Percentiles rank a stretch among this genome's conserved stretches.
Evolutionary conservation across 257 asterid genomes (phyloP).

Genomic region (Solanum medicagineum): DNA sequence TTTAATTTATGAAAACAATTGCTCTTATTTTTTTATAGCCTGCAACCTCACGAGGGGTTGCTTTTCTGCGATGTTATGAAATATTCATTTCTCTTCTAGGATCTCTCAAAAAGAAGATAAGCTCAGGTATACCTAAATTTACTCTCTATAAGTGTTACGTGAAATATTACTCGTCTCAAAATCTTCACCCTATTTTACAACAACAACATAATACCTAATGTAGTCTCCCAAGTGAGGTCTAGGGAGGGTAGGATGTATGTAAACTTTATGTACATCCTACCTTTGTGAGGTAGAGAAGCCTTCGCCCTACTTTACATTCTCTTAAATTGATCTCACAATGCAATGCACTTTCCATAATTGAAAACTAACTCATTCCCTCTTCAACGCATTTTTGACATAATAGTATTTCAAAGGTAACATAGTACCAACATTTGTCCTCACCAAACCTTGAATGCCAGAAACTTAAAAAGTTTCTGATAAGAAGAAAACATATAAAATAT

Average conservation of each 20-base stretch:
- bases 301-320: not conserved
- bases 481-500: not conserved
- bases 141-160: not conserved
- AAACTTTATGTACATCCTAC: not conserved
- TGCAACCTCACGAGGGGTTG: not conserved
- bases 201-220: not conserved
- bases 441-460: not conserved
- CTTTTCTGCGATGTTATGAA: not conserved
- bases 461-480: not conserved
- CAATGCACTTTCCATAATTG: not conserved
- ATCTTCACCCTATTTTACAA: not conserved
- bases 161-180: not conserved
- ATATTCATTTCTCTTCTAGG: not conserved
- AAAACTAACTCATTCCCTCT: not conserved
- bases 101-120: not conserved
- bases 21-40: not conserved
- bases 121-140: not conserved
- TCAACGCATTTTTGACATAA: not conserved
- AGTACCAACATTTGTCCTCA: not conserved
- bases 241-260: not conserved
- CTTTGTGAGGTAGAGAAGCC: not conserved
- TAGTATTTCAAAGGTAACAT: not conserved
- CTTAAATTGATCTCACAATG: not conserved
- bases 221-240: not conserved
- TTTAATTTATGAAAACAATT: not conserved